Base-by-base conservation (phyloP, 2,329 filamentous ascomycete species). In the Fusarium sp. region DNA sequence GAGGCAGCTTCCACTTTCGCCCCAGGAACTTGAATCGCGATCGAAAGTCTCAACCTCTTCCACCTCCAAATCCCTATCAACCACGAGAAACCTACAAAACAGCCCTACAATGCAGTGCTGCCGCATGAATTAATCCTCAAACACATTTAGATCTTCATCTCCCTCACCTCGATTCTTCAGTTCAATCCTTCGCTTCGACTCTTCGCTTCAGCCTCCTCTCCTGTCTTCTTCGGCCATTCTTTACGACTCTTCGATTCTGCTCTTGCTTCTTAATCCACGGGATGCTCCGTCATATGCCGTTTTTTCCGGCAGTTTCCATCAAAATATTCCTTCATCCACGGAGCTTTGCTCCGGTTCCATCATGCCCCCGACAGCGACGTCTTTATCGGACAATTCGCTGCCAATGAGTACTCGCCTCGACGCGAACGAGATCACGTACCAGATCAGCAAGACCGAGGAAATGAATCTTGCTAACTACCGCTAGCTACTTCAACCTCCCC, bases 401-500 rank as follows among this genome's bases (percentile, higher is more conserved):
- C 59, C 65, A 66, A 22, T 43, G 14, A 71, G 45, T 22, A 33
- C 30, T 15, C 45, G 33, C 37, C 43, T 57, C 56, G 60, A 69
- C 25, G 32, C 67, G 11, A 73, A 35, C 30, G 79, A 81, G 6
- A 50, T 70, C 50, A 81, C 73, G 81, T 82, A 76, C n/a, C 11
- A 12, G 2, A 4, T 11, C 15, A 12, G 3, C 3, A 6, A 14
- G 12, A 15, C 33, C 3, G 14, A 10, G 3, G 8, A 2, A 4
- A 0, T 1, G n/a, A 38, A 38, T 35, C 15, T n/a, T 17, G 35
- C 62, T 70, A 33, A 75, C 38, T 35, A 6, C 12, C 1, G 10
- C 25, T 52, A 83, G 82, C 57, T 83, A 84, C 66, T 83, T 82
- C 38, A 80, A 76, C 45, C 71, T 83, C 20, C 74, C 80, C 6